Evolutionary conservation across 202 grass and related monocot genomes (phyloP).

Genomic region (Saccharum hybrid): DNA sequence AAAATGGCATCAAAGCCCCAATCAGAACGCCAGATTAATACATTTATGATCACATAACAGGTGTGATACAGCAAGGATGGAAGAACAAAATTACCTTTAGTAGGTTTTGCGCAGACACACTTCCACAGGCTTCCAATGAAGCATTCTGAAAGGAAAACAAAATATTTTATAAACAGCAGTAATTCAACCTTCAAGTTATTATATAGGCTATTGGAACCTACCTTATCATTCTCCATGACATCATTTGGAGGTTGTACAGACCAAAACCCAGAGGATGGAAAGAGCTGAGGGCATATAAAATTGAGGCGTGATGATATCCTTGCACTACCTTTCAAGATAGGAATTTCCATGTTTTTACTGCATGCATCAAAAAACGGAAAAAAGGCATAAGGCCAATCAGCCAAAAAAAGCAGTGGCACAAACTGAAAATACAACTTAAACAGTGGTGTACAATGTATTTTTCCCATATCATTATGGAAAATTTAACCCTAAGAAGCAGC

Average conservation of each 20-base stretch:
- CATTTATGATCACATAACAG: slow-evolving; percentile 16
- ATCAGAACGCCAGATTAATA: slow-evolving; percentile 2
- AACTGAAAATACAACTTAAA: slow-evolving; percentile 7
- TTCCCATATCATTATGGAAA: slow-evolving; percentile 2
- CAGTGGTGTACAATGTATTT: neutral
- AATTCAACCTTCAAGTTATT: slow-evolving; percentile 36
- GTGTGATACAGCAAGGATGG: slow-evolving; percentile 18
- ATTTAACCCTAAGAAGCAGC: slow-evolving; percentile 15
- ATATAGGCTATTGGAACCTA: slow-evolving; percentile 28
- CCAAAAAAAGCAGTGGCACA: neutral
- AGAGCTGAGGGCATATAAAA: slow-evolving; percentile 84
- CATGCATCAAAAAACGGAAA: neutral
- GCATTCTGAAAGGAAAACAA: slow-evolving; percentile 49
- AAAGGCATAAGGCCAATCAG: neutral
- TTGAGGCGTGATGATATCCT: slow-evolving; percentile 85
- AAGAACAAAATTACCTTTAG: slow-evolving; percentile 66
- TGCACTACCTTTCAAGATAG: slow-evolving; percentile 88
- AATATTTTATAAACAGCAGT: slow-evolving; percentile 21
- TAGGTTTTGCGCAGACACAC: slow-evolving; percentile 76
- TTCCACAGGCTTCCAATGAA: slow-evolving; percentile 55
- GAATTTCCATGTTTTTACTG: slow-evolving; percentile 96
- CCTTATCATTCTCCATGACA: slow-evolving; percentile 47
- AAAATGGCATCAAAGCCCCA: neutral
- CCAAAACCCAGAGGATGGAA: slow-evolving; percentile 86
- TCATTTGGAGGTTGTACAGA: slow-evolving; percentile 52